Base-by-base conservation (phyloP, 768 basidiomycete genomes). In the Cantharellus anzutake region DNA sequence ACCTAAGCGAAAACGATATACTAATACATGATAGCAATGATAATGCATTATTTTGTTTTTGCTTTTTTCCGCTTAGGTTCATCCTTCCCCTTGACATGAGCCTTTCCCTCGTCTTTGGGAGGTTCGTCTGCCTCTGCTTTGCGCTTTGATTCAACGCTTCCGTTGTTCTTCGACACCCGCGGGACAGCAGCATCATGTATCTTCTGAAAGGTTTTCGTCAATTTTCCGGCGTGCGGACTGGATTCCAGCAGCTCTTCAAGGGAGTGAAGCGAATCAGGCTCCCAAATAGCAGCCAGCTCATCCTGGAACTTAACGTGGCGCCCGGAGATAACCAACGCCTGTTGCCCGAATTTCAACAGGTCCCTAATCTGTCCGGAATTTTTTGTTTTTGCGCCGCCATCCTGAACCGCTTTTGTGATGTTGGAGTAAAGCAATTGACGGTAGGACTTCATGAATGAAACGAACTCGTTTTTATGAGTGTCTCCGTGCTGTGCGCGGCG, bases 291-390 rank as follows among this genome's bases (percentile, higher is more conserved):
- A 5, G 66, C 60, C 11, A 74, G 63, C 2, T 69, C 65, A 14
- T 69, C 68, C 0, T 70, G 60, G 39, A 66, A 58, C 3, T 66
- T 65, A 3, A 69, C 68, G 55, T 75, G 66, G 4, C 76, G 75
- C 44, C 29, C 29, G 11, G 44, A 48, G 44, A 48, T 29, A 29
- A 29, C 11, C 44, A 48, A 11, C 1, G 44, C 11, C 11, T 48
- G 29, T 11, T 48, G 44, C 20, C 11, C 44, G 57, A 86, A 70
- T 69, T 87, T 92, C 60, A 90, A 68, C 20, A 90, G 68, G n/a
- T 86, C 84, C 70, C 89, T 94, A 66, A 84, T 66, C 63, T 89
- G 85, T 0, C 78, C 68, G 1, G 82, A 74, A 14, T 78, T 81
- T 50, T 83, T 68, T 5, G 72, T 65, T 44, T 11, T 67, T 63